Base-by-base conservation (phyloP, 805 yeast genomes). In the Schwanniomyces vanrijiae region DNA sequence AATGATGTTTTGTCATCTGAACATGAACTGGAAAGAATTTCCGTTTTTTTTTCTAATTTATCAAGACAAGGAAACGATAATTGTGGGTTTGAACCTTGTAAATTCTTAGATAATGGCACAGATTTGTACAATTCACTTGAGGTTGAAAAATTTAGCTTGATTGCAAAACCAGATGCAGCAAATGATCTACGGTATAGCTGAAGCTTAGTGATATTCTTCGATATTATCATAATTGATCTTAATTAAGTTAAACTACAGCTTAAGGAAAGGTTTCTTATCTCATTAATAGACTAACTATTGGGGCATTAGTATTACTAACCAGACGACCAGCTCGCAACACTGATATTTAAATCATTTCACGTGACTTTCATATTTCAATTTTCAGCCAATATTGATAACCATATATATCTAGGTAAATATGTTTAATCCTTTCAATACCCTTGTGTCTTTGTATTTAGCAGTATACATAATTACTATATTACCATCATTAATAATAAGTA, bases 51-150 rank as follows among this genome's bases (percentile, higher is more conserved):
- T 54, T 90, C 96, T 20, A 85, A 70, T 55, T 77, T 82, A 65
- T 90, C 97, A 29, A 90, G 71, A 64, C 97, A 90, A 4, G 97
- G 97, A 62, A 90, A 90, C 2, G 84, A 65, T 75, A 86, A 69
- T 49, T 79, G 88, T 1, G 88, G 87, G 53, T 83, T 83, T 4
- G 85, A 73, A n/a, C 62, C 63, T 48, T 42, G 47, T 14, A 35
- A 47, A 29, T 25, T 48, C 31, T 47, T 44, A 24, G 52, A 24
- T 6, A 40, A 18, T 20, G 50, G 31, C 9, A 34, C 11, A 9
- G 42, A 41, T n/a, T 43, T 37, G 25, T 20, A 37, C 8, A 40
- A 34, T 10, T 5, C n/a, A 16, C 28, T 18, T 1, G 43, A 35
- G 22, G 28, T 41, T 26, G 43, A 40, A 31, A 39, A 39, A 21